Conservation (phyloP, 345 rosid genomes). For the Salix koriyanagi region DNA sequence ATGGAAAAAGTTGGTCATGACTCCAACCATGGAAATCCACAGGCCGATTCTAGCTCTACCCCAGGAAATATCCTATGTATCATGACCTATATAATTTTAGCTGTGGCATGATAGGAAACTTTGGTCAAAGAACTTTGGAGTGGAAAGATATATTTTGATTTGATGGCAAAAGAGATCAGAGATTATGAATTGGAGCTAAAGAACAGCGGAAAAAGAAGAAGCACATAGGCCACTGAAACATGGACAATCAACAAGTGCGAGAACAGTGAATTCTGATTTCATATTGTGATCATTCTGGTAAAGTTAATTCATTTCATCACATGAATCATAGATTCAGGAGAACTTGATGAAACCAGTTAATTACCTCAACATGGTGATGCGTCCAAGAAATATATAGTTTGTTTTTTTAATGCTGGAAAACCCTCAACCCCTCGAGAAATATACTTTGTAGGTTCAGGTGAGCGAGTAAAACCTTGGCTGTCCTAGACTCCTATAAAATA, state of each 20-base stretch:
- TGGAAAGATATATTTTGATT: not conserved
- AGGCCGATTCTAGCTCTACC: conserved; percentile 2
- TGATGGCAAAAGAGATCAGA: conserved; percentile 1
- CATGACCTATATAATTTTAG: not conserved
- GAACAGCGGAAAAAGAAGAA: not conserved
- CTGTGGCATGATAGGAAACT: conserved; percentile 15
- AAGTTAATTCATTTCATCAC: not conserved
- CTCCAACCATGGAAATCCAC: not conserved
- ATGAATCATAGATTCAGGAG: not conserved
- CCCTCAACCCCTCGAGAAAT: too few relatives aligned
- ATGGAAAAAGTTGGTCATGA: not conserved
- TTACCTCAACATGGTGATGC: not conserved
- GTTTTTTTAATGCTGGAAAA: too few relatives aligned
- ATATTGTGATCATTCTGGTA: not conserved
- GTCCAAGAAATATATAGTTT: not conserved
- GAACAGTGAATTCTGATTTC: not conserved
- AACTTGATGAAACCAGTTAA: not conserved
- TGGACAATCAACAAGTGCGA: conserved; percentile 7
- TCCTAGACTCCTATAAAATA: too few relatives aligned
- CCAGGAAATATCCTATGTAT: not conserved
- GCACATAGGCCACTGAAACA: not conserved
- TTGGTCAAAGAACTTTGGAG: conserved; percentile 15
- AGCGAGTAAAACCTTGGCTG: too few relatives aligned
- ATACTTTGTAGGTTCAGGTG: too few relatives aligned
- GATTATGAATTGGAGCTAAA: not conserved